Evolutionary conservation across 169 alveolate species (phyloP), one percentile per base, ranked within the genome.

Genomic region (Cryptosporidium sp.): DNA sequence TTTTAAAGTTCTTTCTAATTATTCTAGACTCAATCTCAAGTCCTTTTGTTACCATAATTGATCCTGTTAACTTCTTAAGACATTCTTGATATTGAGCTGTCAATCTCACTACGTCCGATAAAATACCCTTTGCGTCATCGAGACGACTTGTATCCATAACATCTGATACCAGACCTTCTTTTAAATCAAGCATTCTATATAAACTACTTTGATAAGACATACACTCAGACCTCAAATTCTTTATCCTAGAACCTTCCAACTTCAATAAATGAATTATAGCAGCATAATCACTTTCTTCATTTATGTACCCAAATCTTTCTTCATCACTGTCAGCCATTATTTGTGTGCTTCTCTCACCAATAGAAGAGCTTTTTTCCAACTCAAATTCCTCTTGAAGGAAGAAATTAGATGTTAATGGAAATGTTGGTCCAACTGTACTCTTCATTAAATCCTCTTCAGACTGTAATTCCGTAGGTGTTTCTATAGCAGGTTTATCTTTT

Each of bases 41-140:
- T 3, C 71, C 68, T 12, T 60, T 73, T 18, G 29, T 35, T n/a
- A 61, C 35, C 14, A 56, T 21, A 29, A 73, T 16, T 4, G 72
- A 26, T 18, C 71, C 70, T 1, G 26, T 6, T n/a, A 73, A 42
- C 72, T 73, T 73, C 39, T 53, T 73, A 9, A 73, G 31, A 33
- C 86, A 73, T 14, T 73, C 86, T 16, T 73, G 60, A 26, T 73
- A 73, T 8, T 31, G 29, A 8, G 56, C 18, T 31, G 52, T 18
- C 37, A 16, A 33, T 9, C 16, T 14, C 14, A 73, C 37, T 2
- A 33, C 18, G 9, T 2, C 10, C 12, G 23, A n/a, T 35, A 73
- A 12, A n/a, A 33, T 5, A 6, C 5, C 18, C 39, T 56, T 60
- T 51, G 56, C n/a, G 2, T 51, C 86, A 0, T 56, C 60, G 0